These are phyloP conservation scores for Domatiomyces catenatus DNA, from an alignment of 2,329 filamentous ascomycete species.

Conservation along the genomic window DNA sequence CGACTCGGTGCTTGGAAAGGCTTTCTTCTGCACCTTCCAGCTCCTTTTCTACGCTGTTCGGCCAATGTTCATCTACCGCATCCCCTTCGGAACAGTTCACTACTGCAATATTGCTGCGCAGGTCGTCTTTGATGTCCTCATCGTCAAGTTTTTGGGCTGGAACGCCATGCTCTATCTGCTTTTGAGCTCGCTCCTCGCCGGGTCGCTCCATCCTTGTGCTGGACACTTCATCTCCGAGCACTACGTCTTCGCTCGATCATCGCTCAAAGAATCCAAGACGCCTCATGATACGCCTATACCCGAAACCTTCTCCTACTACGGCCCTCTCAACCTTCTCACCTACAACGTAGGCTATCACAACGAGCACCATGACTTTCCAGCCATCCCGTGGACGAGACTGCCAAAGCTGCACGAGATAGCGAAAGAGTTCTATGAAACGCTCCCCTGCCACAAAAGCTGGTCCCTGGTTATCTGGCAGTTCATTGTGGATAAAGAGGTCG, in stretches of 20 bases:
- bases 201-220: constrained; percentile 81
- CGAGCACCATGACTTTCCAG: constrained; percentile 97
- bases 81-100: constrained; percentile 77
- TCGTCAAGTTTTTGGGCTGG: constrained; percentile 46
- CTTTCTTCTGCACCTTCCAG: constrained; percentile 98
- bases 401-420: constrained; percentile 64
- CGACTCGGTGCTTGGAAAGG: constrained; percentile 83
- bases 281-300: constrained; percentile 42
- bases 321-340: constrained; percentile 74
- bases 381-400: constrained; percentile 83
- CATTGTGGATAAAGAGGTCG: constrained; percentile 76
- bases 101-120: constrained; percentile 66
- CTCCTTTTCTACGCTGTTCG: constrained; percentile 97
- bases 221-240: constrained; percentile 99
- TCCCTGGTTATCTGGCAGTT: constrained; percentile 89
- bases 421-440: constrained; percentile 74
- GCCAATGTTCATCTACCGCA: constrained; percentile 82
- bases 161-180: constrained; percentile 68
- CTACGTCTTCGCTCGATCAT: constrained; percentile 51
- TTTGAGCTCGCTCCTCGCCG: constrained; percentile 81
- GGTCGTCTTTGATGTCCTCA: constrained; percentile 56
- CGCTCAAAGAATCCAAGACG: constrained; percentile 22
- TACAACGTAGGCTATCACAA: constrained; percentile 98
- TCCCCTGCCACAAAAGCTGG: constrained; percentile 85
- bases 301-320: constrained; percentile 96